Evolutionary conservation across 495 filamentous ascomycete species (phyloP).

Genomic region (Penicillium waksmanii): DNA sequence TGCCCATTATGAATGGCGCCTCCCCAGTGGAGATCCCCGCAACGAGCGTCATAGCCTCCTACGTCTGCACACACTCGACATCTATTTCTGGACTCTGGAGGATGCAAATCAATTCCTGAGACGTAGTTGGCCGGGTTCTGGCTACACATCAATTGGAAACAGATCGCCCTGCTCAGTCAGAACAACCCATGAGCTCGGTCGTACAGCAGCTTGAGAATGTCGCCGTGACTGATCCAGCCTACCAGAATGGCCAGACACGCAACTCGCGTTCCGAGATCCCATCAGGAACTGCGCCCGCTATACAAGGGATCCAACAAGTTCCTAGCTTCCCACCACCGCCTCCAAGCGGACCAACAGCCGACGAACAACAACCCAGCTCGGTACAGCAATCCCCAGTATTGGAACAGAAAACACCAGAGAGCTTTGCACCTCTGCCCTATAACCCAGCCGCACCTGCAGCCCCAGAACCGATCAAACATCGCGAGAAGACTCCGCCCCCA

Average conservation of each 20-base stretch:
- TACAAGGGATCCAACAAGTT: slow-evolving; percentile 22
- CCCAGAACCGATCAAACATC: slow-evolving; percentile 78
- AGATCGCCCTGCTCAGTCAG: slow-evolving; percentile 47
- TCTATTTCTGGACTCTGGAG: slow-evolving; percentile 85
- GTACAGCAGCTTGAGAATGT: slow-evolving; percentile 84
- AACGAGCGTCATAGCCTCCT: slow-evolving; percentile 73
- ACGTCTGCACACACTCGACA: slow-evolving; percentile 79
- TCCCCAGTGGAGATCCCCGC: slow-evolving; percentile 69
- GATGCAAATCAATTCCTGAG: slow-evolving; percentile 77
- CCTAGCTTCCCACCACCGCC: slow-evolving; percentile 48
- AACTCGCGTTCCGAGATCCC: slow-evolving; percentile 46
- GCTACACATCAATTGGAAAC: slow-evolving; percentile 60
- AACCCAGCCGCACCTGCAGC: slow-evolving; percentile 89
- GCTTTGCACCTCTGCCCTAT: slow-evolving; percentile 77
- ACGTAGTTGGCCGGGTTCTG: slow-evolving; percentile 62
- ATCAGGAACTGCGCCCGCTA: slow-evolving; percentile 39
- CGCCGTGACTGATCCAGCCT: slow-evolving; percentile 68
- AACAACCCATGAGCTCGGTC: slow-evolving; percentile 69
- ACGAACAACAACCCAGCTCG: slow-evolving; percentile 21
- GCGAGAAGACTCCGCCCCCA: slow-evolving; percentile 89
- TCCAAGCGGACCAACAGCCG: slow-evolving; percentile 38
- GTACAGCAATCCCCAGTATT: slow-evolving; percentile 32
- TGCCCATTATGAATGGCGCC: slow-evolving; percentile 69
- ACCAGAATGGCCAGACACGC: slow-evolving; percentile 57
- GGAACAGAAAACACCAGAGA: slow-evolving; percentile 47